These are phyloP conservation scores for Aleurites moluccanus DNA, from an alignment of 441 rosid genomes.

Conservation along the genomic window DNA sequence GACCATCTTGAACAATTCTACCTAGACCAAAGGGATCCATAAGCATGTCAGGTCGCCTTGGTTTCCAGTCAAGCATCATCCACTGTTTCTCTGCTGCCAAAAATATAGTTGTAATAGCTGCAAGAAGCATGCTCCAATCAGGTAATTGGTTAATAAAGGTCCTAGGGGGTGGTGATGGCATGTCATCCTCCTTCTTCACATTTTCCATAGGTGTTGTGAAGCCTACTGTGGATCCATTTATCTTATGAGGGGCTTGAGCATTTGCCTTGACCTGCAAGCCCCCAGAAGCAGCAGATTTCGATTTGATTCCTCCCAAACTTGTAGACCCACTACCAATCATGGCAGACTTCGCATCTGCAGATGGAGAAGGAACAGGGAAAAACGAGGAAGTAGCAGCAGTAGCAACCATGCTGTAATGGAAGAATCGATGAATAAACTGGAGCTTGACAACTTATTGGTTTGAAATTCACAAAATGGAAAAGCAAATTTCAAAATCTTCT, in stretches of 20 bases:
- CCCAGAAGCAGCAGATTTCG: slow-evolving; percentile 50
- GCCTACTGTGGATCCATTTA: slow-evolving; percentile 64
- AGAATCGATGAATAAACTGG: slow-evolving; percentile 25
- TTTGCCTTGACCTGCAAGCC: slow-evolving; percentile 78
- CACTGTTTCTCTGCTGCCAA: slow-evolving; percentile 99
- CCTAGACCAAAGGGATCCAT: slow-evolving; percentile 83
- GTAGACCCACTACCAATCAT: slow-evolving; percentile 47
- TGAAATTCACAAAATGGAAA: background rate
- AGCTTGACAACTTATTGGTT: slow-evolving; percentile 15
- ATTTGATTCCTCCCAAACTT: slow-evolving; percentile 46
- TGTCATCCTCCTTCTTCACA: slow-evolving; percentile 46
- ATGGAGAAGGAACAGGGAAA: slow-evolving; percentile 58
- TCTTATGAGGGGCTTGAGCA: slow-evolving; percentile 88
- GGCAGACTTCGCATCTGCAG: slow-evolving; percentile 46
- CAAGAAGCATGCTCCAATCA: slow-evolving; percentile 99
- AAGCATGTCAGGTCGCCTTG: slow-evolving; percentile 78
- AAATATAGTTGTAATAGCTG: slow-evolving; percentile 92
- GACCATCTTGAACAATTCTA: slow-evolving; percentile 85
- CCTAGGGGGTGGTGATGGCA: slow-evolving; percentile 62
- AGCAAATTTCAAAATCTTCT: slow-evolving; percentile 1
- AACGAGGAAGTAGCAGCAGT: slow-evolving; percentile 75
- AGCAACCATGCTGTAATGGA: slow-evolving; percentile 62
- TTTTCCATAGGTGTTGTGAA: slow-evolving; percentile 42
- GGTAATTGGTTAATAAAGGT: slow-evolving; percentile 94
- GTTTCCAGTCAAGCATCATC: slow-evolving; percentile 99